Evolutionary conservation across 352 stramenopile genomes (phyloP), one percentile per base, ranked within the genome.

Genomic region (Phytophthora multivora): DNA sequence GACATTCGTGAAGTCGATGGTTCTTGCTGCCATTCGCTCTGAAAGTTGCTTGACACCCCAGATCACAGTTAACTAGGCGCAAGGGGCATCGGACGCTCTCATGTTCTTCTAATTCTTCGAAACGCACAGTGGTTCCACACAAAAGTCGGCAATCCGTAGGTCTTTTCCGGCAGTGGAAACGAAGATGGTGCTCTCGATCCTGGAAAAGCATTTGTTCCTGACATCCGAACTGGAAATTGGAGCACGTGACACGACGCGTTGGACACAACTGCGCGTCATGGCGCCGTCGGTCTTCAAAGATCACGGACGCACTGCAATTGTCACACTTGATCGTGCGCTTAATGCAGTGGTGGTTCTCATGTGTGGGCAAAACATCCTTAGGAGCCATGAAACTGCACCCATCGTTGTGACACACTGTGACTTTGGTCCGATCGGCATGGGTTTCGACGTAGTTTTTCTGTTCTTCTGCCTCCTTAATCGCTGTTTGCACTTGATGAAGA

Each of bases 161-260:
- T 9, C 85, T 70, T 58, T 90, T 86, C 26, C 80, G 80, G 51
- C 85, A 94, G 62, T 91, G 81, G 35, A 78, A 33, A 8, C 18
- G 39, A 15, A 75, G 66, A 46, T 94, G 85, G 13, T 59, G 23
- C 1, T 75, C 50, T 21, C 62, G 43, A 2, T 90, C 72, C 21
- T 56, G 36, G 8, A 72, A 82, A 5, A 72, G 39, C 0, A 91
- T 50, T 19, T 51, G 46, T 8, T 78, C 71, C 6, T 63, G 63
- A 23, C 79, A 94, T 2, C 81, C 85, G 47, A 70, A 71, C 46
- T 90, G 68, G 0, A 83, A 58, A 19, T 94, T 88, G 11, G 56
- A 39, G 36, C 85, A 94, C 1, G 55, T 1, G 0, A 91, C 78
- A 13, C 55, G 25, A 2, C 83, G 83, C 38, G 62, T 48, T 0